Evolutionary conservation across 192 early-diverging fungal species (phyloP).

Genomic region (Backusella liffmaniae): DNA sequence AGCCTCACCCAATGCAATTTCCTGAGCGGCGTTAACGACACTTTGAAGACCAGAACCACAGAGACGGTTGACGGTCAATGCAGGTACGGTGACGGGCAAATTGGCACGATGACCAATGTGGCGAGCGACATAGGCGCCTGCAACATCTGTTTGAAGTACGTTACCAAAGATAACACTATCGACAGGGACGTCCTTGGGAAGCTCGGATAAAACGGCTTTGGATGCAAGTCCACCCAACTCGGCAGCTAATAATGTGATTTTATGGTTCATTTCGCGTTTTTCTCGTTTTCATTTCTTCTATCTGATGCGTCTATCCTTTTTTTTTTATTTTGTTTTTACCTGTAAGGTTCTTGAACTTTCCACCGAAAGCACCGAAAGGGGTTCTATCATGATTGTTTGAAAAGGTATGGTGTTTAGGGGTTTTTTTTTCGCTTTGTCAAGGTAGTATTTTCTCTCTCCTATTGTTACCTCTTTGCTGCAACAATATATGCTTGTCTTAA

Average conservation of each 20-base stretch:
- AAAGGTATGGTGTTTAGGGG: no score
- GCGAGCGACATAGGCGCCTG: conserved; percentile 89
- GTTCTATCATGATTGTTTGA: conserved; percentile 31
- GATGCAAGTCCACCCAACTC: conserved; percentile 92
- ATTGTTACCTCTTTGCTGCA: conserved; percentile 61
- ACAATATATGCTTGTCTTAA: conserved; percentile 67
- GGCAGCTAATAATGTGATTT: conserved; percentile 43
- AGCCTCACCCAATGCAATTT: conserved; percentile 82
- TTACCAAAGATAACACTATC: conserved; percentile 97
- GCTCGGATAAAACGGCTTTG: conserved; percentile 75
- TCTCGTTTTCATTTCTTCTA: no score
- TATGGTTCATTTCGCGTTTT: neutral
- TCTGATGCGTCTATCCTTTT: neutral
- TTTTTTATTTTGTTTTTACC: conserved; percentile 38
- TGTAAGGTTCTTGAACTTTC: conserved; percentile 85
- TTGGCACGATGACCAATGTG: conserved; percentile 91
- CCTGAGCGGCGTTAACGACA: conserved; percentile 92
- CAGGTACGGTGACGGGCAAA: conserved; percentile 81
- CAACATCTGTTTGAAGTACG: conserved; percentile 78
- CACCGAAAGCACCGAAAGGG: conserved; percentile 93
- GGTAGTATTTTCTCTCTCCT: neutral
- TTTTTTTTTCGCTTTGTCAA: no score
- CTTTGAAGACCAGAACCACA: conserved; percentile 97
- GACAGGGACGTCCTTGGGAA: conserved; percentile 69
- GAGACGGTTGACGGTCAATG: conserved; percentile 91